Conservation (phyloP, 2,329 filamentous ascomycete species). For the Phialemoniopsis sp. region DNA sequence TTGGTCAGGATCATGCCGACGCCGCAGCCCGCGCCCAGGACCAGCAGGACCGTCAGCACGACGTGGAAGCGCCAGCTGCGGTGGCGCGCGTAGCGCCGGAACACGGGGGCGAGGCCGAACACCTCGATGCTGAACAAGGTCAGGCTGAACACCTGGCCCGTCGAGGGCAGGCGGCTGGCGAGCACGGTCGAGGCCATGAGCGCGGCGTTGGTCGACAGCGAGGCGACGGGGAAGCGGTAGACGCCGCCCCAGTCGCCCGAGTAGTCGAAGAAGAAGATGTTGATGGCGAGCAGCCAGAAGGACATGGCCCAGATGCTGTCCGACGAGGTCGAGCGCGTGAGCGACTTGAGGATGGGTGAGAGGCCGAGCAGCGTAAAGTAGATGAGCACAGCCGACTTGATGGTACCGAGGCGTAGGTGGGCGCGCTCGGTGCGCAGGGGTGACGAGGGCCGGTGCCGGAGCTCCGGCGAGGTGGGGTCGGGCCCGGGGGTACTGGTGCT, state of each 20-base stretch:
- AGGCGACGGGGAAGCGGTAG: conserved; percentile 60
- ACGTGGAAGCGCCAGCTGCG: conserved; percentile 80
- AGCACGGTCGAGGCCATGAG: conserved; percentile 95
- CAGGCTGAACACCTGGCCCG: conserved; percentile 89
- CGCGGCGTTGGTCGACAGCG: conserved; percentile 88
- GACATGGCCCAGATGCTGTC: conserved; percentile 98
- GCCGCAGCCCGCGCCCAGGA: conserved; percentile 75
- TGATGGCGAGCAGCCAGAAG: conserved; percentile 87
- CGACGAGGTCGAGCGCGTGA: conserved; percentile 87
- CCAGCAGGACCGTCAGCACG: conserved; percentile 67
- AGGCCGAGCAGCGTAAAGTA: conserved; percentile 89
- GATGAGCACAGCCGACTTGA: conserved; percentile 89
- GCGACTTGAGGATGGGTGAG: conserved; percentile 90
- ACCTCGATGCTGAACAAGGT: conserved; percentile 97
- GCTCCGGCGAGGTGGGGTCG: conserved; percentile 16
- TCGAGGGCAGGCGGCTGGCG: conserved; percentile 82
- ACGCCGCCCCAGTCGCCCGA: conserved; percentile 59
- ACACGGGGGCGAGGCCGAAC: conserved; percentile 96
- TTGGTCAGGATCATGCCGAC: conserved; percentile 58
- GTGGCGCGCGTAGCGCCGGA: conserved; percentile 81
- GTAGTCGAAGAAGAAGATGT: conserved; percentile 98
- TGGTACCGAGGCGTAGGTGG: conserved; percentile 64
- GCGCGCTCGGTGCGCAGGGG: conserved; percentile 32
- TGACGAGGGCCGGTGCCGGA: conserved; percentile 19
- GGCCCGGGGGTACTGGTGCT: conserved; percentile 4